phyloP scores from a whole-genome alignment of 2,329 filamentous ascomycete genomes.

The Lasiodiplodia hormozganensis region DNA sequence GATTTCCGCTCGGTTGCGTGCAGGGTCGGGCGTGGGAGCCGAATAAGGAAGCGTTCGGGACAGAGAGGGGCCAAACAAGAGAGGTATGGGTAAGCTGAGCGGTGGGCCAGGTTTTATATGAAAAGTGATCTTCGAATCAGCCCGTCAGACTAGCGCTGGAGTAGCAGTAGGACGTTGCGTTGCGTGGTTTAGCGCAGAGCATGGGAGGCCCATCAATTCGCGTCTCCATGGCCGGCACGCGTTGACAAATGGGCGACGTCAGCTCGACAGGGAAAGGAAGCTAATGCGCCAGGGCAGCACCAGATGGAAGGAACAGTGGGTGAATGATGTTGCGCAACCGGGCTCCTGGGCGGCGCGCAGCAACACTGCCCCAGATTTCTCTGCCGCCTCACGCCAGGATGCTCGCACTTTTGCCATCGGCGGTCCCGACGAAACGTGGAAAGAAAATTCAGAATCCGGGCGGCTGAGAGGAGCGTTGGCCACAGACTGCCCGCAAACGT shows the following conservation, averaged over 20 bases:
- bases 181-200: slow-evolving; percentile 7
- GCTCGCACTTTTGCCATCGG: slow-evolving; percentile 4
- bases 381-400: background rate
- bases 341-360: background rate
- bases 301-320: background rate
- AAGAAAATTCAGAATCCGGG: slow-evolving; percentile 3
- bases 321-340: slow-evolving; percentile 24
- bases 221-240: background rate
- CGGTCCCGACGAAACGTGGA: slow-evolving; percentile 7
- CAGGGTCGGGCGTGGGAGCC: slow-evolving; percentile 1
- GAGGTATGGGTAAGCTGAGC: background rate
- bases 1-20: slow-evolving; percentile 30
- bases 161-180: slow-evolving; percentile 19
- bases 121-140: slow-evolving; percentile 13
- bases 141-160: slow-evolving; percentile 3
- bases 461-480: slow-evolving; percentile 1
- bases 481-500: slow-evolving; percentile 21
- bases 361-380: slow-evolving; percentile 1
- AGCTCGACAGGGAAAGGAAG: slow-evolving; percentile 13
- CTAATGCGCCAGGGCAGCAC: slow-evolving; percentile 13
- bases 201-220: background rate
- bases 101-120: slow-evolving; percentile 11
- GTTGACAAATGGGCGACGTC: slow-evolving; percentile 9
- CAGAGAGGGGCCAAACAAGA: background rate
- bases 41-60: background rate